Percentiles rank a stretch among this genome's conserved stretches.
phyloP scores from a whole-genome alignment of 176 grass and related monocot species.

The Oryza australiensis region DNA sequence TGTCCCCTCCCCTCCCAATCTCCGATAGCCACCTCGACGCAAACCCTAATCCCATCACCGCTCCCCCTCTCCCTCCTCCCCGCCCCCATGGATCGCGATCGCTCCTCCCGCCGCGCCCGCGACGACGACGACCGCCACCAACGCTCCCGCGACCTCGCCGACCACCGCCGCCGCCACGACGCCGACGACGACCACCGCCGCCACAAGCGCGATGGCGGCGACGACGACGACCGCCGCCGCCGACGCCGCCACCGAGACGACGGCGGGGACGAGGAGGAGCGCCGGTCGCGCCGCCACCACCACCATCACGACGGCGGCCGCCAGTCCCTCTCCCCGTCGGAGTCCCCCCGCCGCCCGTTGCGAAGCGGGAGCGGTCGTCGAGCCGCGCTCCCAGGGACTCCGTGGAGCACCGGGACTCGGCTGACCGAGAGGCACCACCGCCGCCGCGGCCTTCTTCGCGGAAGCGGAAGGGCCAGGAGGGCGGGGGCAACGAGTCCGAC shows the following conservation, averaged over 20 bases:
- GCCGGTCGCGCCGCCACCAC: not conserved
- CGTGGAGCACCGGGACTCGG: conserved; percentile 35
- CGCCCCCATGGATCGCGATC: conserved; percentile 56
- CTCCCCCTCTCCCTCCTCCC: not conserved
- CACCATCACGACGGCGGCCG: conserved; percentile 26
- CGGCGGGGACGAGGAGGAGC: conserved; percentile 13
- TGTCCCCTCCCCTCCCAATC: not conserved
- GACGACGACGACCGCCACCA: conserved; percentile 35
- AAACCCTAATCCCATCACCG: conserved; percentile 37
- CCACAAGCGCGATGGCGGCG: conserved; percentile 16
- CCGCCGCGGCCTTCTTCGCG: conserved; percentile 11
- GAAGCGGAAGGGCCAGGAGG: conserved; percentile 46
- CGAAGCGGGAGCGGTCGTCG: conserved; percentile 49
- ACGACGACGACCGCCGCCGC: conserved; percentile 6
- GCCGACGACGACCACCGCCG: conserved; percentile 24
- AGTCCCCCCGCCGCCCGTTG: conserved; percentile 30
- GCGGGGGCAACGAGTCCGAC: conserved; percentile 28
- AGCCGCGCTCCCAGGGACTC: conserved; percentile 40
- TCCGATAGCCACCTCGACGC: not conserved
- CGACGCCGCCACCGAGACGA: not conserved
- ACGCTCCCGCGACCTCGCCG: conserved; percentile 29
- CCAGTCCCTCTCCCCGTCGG: conserved; percentile 34
- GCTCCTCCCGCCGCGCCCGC: conserved; percentile 40
- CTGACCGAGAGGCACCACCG: conserved; percentile 30
- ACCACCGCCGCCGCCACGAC: conserved; percentile 8